A percentile compares a stretch with the other conserved stretches of the same genome.
phyloP scores from a whole-genome alignment of 257 asterid species.

The Fraxinus pennsylvanica region DNA sequence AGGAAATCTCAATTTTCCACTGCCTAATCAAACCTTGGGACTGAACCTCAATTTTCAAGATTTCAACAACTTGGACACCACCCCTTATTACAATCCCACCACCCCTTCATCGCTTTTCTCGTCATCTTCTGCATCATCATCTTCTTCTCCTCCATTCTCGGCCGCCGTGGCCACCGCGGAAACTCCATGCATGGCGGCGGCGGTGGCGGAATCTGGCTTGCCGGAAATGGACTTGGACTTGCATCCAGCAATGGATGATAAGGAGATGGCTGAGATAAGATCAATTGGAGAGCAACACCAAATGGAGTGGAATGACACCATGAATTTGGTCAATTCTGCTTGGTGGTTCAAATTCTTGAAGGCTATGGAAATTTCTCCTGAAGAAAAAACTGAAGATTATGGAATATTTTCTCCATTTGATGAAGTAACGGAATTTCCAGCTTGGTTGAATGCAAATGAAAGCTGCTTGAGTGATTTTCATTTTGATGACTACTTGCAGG shows the following conservation, averaged over 20 bases:
- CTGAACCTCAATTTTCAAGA: constrained; percentile 89
- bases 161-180: constrained; percentile 41
- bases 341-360: constrained; percentile 91
- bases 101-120: constrained; percentile 55
- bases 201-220: constrained; percentile 30
- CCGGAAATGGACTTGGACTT: constrained; percentile 43
- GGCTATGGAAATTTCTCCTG: constrained; percentile 61
- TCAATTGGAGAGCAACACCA: constrained; percentile 89
- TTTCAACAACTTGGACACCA: constrained; percentile 55
- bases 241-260: constrained; percentile 82
- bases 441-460: constrained; percentile 74
- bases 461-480: constrained; percentile 51
- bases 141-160: constrained; percentile 52
- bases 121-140: constrained; percentile 51
- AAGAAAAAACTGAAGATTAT: constrained; percentile 34
- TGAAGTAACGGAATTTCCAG: constrained; percentile 82
- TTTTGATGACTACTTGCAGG: constrained; percentile 60
- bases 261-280: constrained; percentile 86
- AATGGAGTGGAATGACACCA: constrained; percentile 88
- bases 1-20: constrained; percentile 64
- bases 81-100: constrained; percentile 31
- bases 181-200: constrained; percentile 42
- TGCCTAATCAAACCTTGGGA: constrained; percentile 88
- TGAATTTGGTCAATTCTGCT: constrained; percentile 79
- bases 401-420: constrained; percentile 56